Base-by-base conservation (phyloP, 2,329 filamentous ascomycete genomes). In the Arthrobotrys musiformis region DNA sequence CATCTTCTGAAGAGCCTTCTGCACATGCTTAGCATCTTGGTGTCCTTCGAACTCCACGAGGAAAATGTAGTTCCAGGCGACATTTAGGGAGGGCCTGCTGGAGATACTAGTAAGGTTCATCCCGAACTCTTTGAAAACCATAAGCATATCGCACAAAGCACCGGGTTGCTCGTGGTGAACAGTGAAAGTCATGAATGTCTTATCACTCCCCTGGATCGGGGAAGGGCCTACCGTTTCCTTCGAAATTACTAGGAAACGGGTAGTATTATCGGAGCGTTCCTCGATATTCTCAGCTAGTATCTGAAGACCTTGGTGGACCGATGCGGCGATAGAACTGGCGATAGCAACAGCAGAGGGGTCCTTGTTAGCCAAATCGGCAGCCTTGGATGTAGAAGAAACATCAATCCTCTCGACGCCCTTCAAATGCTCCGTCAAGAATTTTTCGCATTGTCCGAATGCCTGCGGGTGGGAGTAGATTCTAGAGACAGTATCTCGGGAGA, bases 401-500 rank as follows among this genome's bases (percentile, higher is more conserved):
- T 98, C 94, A 75, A 94, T 88, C 63, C 90, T 88, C 84, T 97
- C 93, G n/a, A 91, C 86, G 50, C 89, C 89, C 80, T 90, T 90
- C 78, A 97, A 88, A 81, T 92, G 86, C 28, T 86, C 85, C 7
- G 87, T 86, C 26, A 97, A 87, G 84, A 97, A 97, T 7, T 82
- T 84, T 50, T 90, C 90, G 84, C 94, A 97, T 85, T 99, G 95
- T 26, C 93, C 93, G 86, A 95, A 97, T 28, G 93, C 95, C 84
- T 99, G 95, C 8, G 94, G 94, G 84, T 99, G 95, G 24, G 93
- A 95, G 85, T 97, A 97, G 44, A 99, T 84, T 81, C 91, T 90
- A 80, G 87, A 88, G 81, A 98, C 87, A 86, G 86, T 48, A 81
- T 82, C 2, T 87, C 87, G 50, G 84, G 83, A 17, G 35, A 76